Base-by-base conservation (phyloP, 306 rosid genomes). In the Alnus rubra region DNA sequence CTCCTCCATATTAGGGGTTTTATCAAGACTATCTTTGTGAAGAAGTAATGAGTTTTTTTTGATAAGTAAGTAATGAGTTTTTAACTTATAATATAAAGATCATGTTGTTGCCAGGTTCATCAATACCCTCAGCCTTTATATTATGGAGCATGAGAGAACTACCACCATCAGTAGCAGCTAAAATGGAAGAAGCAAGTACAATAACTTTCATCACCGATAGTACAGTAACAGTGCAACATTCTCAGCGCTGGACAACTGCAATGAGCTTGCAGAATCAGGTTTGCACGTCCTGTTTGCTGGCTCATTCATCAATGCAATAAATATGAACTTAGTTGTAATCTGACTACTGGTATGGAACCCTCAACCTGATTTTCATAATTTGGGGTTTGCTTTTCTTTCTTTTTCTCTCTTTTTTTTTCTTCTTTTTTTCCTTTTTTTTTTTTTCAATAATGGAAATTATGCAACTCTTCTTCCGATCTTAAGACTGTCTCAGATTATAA, bases 61-160 rank as follows among this genome's bases (percentile, higher is more conserved):
- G n/a, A n/a, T n/a, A n/a, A n/a, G n/a, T n/a, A 74, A 62, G 79
- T 23, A 73, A 9, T 55, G 51, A 69, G 45, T 50, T 49, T 69
- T 9, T 18, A 67, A 18, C 69, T 49, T 62, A 69, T 65, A 67
- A 33, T 84, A 86, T 78, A 55, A 84, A 71, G 78, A 59, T 47
- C 71, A 23, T 33, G 16, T 59, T 71, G 84, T 77, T 73, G 82
- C 82, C 88, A 95, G 98, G 98, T 85, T 86, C 94, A 74, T 88
- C 95, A 58, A 82, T 91, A 79, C 97, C 98, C 15, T 95, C 97
- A 63, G 94, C 92, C 31, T 81, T 86, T 75, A 77, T 95, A 45
- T 74, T 95, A 80, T 95, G 98, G 97, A 88, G 87, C 81, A 88
- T 88, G 96, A 88, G 97, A 86, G 98, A 95, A 82, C 78, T 88